Percentiles rank a stretch among this genome's conserved stretches.
phyloP scores from a whole-genome alignment of 164 flowering plant genomes.

The Protea cynaroides region DNA sequence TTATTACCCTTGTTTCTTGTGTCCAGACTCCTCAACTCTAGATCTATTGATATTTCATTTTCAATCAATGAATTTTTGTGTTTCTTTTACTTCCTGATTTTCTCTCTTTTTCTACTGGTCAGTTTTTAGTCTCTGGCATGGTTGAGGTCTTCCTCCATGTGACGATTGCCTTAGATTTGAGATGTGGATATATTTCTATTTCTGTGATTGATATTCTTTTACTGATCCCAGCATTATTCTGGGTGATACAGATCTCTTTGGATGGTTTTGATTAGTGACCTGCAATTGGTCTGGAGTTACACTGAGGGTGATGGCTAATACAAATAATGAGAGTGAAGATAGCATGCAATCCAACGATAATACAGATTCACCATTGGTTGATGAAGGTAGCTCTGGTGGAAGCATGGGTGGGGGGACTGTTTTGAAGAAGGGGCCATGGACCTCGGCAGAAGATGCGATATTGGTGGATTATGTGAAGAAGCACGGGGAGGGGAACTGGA shows the following conservation, averaged over 20 bases:
- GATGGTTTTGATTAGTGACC: slow-evolving; percentile 17
- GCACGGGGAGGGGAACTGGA: slow-evolving; percentile 93
- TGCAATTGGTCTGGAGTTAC: slow-evolving; percentile 13
- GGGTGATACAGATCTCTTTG: slow-evolving; percentile 15
- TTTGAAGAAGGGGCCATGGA: slow-evolving; percentile 91
- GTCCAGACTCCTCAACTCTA: too few relatives aligned
- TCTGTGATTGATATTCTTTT: neutral
- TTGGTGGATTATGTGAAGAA: slow-evolving; percentile 73
- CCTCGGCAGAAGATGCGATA: slow-evolving; percentile 79
- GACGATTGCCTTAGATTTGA: neutral
- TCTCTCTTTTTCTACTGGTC: too few relatives aligned
- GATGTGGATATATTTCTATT: neutral
- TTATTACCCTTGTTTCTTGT: too few relatives aligned
- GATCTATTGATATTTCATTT: too few relatives aligned
- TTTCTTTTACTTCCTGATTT: too few relatives aligned
- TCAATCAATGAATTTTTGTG: too few relatives aligned
- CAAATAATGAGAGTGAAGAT: slow-evolving; percentile 47
- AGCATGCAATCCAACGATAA: slow-evolving; percentile 35
- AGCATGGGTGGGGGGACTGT: slow-evolving; percentile 28
- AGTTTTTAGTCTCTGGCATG: too few relatives aligned
- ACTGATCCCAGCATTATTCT: slow-evolving; percentile 2
- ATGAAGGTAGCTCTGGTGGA: slow-evolving; percentile 41
- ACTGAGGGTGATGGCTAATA: slow-evolving; percentile 35
- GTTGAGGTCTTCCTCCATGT: too few relatives aligned
- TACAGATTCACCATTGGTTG: slow-evolving; percentile 34